These are phyloP conservation scores for Phycomyces nitens DNA, from an alignment of 192 early-diverging fungal genomes.

Conservation along the genomic window DNA sequence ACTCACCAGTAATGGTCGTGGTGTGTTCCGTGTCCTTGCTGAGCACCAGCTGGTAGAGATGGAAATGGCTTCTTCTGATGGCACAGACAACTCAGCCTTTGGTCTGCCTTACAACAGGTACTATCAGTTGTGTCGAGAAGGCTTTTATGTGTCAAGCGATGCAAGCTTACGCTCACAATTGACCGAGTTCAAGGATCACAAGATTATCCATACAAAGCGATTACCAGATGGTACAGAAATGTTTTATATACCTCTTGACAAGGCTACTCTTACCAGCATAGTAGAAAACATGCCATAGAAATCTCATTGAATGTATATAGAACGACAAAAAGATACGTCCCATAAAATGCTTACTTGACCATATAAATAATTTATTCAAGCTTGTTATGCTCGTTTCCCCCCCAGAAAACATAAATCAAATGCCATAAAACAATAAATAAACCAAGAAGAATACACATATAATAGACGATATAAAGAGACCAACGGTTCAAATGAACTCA, in stretches of 20 bases:
- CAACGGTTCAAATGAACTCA: not conserved
- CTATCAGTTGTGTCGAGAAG: constrained; percentile 72
- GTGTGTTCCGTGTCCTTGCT: constrained; percentile 81
- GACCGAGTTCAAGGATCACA: constrained; percentile 91
- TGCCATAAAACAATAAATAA: too few species aligned
- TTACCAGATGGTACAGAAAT: constrained; percentile 62
- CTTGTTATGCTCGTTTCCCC: too few species aligned
- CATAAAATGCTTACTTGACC: not conserved
- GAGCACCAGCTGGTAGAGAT: constrained; percentile 68
- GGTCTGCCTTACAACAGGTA: constrained; percentile 67
- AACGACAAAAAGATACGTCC: not conserved
- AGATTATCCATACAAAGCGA: constrained; percentile 70
- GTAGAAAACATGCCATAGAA: constrained; percentile 57
- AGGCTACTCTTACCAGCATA: constrained; percentile 58
- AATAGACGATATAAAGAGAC: too few species aligned
- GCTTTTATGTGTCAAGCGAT: constrained; percentile 80
- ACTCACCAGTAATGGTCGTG: constrained; percentile 80
- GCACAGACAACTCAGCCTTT: constrained; percentile 24
- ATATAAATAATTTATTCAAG: not conserved
- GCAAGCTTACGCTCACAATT: constrained; percentile 86
- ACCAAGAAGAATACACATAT: too few species aligned
- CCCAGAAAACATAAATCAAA: too few species aligned
- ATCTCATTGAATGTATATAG: constrained; percentile 1
- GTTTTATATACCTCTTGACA: constrained; percentile 71
- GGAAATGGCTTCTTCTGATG: constrained; percentile 33